Evolutionary conservation across 2,329 filamentous ascomycete species (phyloP).

Genomic region (Penicillium sp.): DNA sequence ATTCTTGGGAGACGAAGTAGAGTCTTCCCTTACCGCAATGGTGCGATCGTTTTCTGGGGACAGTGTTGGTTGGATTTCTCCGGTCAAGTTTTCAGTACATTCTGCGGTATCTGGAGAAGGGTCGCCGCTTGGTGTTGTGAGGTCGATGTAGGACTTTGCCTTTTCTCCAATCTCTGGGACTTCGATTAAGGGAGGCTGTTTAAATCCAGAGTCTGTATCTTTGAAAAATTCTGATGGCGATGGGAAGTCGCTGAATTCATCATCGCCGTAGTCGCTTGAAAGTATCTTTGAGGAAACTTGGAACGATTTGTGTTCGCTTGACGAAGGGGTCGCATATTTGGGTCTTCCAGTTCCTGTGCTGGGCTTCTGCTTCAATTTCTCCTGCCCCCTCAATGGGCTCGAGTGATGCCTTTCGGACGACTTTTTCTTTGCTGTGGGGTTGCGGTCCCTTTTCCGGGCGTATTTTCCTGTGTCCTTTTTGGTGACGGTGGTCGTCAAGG

Average conservation of each 20-base stretch:
- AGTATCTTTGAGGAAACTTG: conserved; percentile 3
- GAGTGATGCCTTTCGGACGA: neutral
- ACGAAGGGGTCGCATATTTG: neutral
- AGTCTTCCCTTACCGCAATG: neutral
- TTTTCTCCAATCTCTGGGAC: neutral
- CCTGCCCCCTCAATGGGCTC: neutral
- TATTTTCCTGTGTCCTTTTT: conserved; percentile 18
- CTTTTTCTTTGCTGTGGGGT: neutral
- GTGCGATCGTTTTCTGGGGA: neutral
- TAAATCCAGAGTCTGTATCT: neutral
- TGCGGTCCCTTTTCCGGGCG: conserved; percentile 4
- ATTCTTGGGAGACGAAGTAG: neutral
- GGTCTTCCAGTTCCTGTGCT: neutral
- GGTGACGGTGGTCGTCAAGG: conserved; percentile 28
- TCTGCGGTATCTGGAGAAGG: neutral
- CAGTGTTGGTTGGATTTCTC: neutral
- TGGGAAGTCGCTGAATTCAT: conserved; percentile 38
- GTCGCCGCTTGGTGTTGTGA: neutral
- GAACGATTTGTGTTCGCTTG: neutral
- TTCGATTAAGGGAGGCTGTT: neutral
- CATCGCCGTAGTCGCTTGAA: conserved; percentile 37
- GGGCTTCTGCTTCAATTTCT: neutral
- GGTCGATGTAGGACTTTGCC: neutral
- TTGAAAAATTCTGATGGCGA: conserved; percentile 33
- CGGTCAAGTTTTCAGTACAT: neutral